phyloP scores from a whole-genome alignment of 805 yeast species.

The Yamadazyma nakazawae region DNA sequence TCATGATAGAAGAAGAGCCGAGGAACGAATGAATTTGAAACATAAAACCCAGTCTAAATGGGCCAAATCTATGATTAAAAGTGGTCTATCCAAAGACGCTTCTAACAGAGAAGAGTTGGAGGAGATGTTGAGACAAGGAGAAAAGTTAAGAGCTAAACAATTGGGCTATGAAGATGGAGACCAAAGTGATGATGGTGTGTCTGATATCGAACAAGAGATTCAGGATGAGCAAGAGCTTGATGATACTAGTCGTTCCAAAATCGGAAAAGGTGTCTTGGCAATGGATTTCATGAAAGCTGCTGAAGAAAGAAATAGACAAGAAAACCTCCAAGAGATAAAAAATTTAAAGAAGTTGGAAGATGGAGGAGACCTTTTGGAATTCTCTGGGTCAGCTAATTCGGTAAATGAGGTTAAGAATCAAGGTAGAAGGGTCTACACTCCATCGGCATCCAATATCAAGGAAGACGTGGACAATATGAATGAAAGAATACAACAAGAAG shows the following conservation, averaged over 20 bases:
- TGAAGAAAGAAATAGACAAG: constrained; percentile 60
- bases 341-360: constrained; percentile 47
- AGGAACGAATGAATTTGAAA: constrained; percentile 87
- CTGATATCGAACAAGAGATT: constrained; percentile 43
- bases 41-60: constrained; percentile 86
- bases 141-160: constrained; percentile 67
- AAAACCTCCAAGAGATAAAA: constrained; percentile 53
- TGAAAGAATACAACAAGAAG: constrained; percentile 39
- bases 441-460: constrained; percentile 46
- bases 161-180: constrained; percentile 59
- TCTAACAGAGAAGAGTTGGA: constrained; percentile 85
- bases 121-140: constrained; percentile 90
- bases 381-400: constrained; percentile 33
- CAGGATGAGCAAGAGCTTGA: constrained; percentile 35
- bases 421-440: constrained; percentile 82
- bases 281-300: constrained; percentile 97
- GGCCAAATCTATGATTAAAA: constrained; percentile 87
- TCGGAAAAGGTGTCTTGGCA: constrained; percentile 86
- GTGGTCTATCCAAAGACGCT: constrained; percentile 86
- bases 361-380: constrained; percentile 39
- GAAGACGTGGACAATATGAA: constrained; percentile 35
- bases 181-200: constrained; percentile 50
- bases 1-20: constrained; percentile 73
- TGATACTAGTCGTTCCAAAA: constrained; percentile 29
- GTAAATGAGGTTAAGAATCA: constrained; percentile 55